A percentile compares a stretch with the other conserved stretches of the same genome.
Evolutionary conservation across 1,139 yeast genomes (phyloP).

Genomic region (Pichia sp.): DNA sequence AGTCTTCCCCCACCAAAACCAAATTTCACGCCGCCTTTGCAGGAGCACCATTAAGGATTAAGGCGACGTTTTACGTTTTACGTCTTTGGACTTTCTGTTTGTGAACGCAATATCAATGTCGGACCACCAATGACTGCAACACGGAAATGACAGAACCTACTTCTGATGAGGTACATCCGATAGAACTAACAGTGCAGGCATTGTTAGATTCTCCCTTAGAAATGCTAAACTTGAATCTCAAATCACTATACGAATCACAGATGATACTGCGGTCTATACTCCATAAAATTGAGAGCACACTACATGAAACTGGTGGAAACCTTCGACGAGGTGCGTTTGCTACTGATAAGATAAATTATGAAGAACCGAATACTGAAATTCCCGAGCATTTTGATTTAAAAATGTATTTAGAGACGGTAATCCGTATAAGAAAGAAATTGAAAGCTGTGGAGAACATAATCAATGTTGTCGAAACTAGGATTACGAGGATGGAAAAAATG

Average conservation of each 20-base stretch:
- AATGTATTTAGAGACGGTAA: constrained; percentile 28
- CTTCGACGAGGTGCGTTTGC: constrained; percentile 10
- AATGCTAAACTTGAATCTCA: constrained; percentile 41
- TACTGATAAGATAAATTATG: background rate
- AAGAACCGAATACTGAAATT: no score
- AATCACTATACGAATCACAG: constrained; percentile 51
- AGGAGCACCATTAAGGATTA: no score
- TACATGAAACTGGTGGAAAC: constrained; percentile 26
- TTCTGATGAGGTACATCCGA: constrained; percentile 35
- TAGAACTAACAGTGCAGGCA: constrained; percentile 51
- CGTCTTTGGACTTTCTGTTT: no score
- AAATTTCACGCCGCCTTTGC: no score
- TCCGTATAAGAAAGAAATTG: constrained; percentile 32
- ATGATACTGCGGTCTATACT: constrained; percentile 44
- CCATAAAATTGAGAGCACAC: constrained; percentile 35
- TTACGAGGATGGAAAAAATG: constrained; percentile 17
- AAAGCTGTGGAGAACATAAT: constrained; percentile 28
- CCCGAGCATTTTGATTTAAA: background rate
- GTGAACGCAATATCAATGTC: no score
- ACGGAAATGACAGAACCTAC: background rate
- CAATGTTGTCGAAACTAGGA: constrained; percentile 31
- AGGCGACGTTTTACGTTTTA: no score
- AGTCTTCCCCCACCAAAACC: no score
- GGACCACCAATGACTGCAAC: background rate
- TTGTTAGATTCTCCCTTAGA: constrained; percentile 49